A percentile compares a stretch with the other conserved stretches of the same genome.
Conservation (phyloP, 2,329 filamentous ascomycete genomes). For the Fusarium guadeloupense region DNA sequence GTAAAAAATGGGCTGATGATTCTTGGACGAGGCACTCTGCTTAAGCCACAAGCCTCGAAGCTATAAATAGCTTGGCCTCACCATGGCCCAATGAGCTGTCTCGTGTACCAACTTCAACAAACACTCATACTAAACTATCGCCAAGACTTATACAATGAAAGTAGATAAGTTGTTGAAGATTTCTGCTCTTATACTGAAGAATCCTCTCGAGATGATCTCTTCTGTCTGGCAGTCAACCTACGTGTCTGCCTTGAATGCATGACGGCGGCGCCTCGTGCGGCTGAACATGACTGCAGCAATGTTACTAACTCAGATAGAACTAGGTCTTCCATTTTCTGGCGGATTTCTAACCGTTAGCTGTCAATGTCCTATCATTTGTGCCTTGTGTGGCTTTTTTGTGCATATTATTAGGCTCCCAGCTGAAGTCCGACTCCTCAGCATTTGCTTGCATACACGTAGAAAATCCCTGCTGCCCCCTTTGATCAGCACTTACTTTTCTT, state of each 20-base stretch:
- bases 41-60: neutral
- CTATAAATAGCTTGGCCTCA: neutral
- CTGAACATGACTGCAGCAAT: constrained; percentile 11
- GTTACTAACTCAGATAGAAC: neutral
- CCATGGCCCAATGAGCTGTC: neutral
- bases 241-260: too few species aligned
- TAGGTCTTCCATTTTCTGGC: neutral
- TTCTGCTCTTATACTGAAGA: too few species aligned
- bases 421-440: neutral
- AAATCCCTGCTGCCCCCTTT: neutral
- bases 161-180: too few species aligned
- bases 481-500: neutral
- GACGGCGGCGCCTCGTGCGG: constrained; percentile 16
- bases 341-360: neutral
- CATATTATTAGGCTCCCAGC: neutral
- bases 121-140: too few species aligned
- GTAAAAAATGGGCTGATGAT: neutral
- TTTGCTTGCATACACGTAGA: neutral
- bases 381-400: constrained; percentile 16
- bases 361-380: neutral
- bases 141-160: too few species aligned
- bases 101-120: neutral
- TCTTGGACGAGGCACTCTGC: neutral
- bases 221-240: too few species aligned
- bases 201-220: too few species aligned